Base-by-base conservation (phyloP, 73 alveolate species). In the Symbiodinium natans region DNA sequence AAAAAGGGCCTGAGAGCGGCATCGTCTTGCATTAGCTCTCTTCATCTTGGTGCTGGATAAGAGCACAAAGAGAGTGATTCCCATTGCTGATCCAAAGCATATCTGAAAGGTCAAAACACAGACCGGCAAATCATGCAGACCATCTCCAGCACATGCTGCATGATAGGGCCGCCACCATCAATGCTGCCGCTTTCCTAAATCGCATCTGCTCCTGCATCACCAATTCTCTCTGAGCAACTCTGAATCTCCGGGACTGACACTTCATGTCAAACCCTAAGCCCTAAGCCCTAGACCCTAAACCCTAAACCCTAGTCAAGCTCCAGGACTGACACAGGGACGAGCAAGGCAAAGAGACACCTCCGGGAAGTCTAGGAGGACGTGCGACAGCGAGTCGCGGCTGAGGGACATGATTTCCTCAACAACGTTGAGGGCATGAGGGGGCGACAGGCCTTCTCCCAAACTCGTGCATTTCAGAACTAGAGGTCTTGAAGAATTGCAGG, bases 301-400 rank as follows among this genome's bases (percentile, higher is more conserved):
- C n/a, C n/a, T n/a, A n/a, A n/a, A n/a, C n/a, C n/a, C n/a, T n/a
- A n/a, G n/a, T n/a, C n/a, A n/a, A n/a, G n/a, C n/a, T n/a, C n/a
- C n/a, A n/a, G n/a, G n/a, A n/a, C n/a, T n/a, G n/a, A 52, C 71
- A 15, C 1, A 52, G 1, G 31, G n/a, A 21, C 71, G 71, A 29
- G 71, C 1, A 52, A 52, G 23, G 31, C 71, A 8, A 15, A 52
- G 9, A n/a, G 71, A 17, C 63, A 17, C 95, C 86, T 63, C 86
- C 31, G 95, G 95, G 43, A 88, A 88, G 42, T 88, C 95, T 31
- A 88, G 39, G 63, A 88, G 73, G 73, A 88, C 71, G 39, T 56
- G 95, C 41, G 95, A 88, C 86, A 88, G 40, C 31, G 86, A 43
- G 38, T 88, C 95, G 36, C 95, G 95, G 86, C 95, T 86, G 10